Base-by-base conservation (phyloP, 2,329 filamentous ascomycete species). In the Arthrobotrys pseudoclavata region DNA sequence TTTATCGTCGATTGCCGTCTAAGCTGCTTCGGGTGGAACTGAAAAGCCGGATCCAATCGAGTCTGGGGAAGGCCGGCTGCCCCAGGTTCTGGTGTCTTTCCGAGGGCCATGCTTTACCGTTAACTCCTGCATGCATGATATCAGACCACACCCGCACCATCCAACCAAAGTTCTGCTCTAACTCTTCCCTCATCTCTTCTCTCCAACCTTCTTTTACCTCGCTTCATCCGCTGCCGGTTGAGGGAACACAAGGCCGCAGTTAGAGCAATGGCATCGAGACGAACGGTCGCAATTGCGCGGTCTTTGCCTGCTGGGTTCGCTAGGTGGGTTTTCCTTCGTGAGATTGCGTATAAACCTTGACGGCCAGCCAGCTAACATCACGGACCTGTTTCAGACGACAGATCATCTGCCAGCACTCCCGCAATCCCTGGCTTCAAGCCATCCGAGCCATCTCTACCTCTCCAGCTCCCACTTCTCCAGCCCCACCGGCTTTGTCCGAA, bases 71-170 rank as follows among this genome's bases (percentile, higher is more conserved):
- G 53, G 18, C 13, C 52, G 20, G 47, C 29, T 64, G 18, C 22
- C 68, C 68, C 55, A 53, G 47, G 45, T 45, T 61, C 66, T 29
- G 29, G 42, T 48, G 22, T 37, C 62, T 60, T 24, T 34, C 52
- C 52, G 52, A 57, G 52, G 52, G 40, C 22, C 71, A 50, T 37
- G 52, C 29, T 57, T 57, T 37, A 37, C 26, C 52, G 52, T 22
- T 31, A 13, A 13, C 34, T 40, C 10, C 50, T 71, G 66, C 66
- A 70, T 66, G 72, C 40, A 66, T 70, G 74, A 77, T 66, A 77
- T 77, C 74, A 77, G 67, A 70, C 74, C 74, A 77, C 68, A 71
- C 64, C 57, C 60, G 42, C 72, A 69, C 72, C 62, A 70, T 68
- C 55, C 66, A 57, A 68, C 66, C 67, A 53, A 22, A 66, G 18